phyloP scores from a whole-genome alignment of 345 rosid species.

The Lepidium africanum region DNA sequence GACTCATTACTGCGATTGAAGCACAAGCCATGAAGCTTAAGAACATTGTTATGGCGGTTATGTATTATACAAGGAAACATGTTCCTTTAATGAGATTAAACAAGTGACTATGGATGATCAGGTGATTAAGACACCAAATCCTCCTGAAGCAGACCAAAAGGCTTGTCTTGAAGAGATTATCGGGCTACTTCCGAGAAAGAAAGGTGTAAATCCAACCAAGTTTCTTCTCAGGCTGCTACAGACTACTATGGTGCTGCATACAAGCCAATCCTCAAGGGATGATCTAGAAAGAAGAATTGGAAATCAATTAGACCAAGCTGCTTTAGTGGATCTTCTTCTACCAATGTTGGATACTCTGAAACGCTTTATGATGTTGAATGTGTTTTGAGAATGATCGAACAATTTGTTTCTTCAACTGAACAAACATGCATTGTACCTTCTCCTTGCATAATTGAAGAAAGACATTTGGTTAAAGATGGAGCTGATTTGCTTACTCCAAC shows the following conservation, averaged over 20 bases:
- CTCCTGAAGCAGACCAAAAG: constrained; percentile 46
- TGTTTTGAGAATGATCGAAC: constrained; percentile 56
- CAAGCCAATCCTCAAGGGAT: constrained; percentile 44
- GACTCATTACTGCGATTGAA: constrained; percentile 42
- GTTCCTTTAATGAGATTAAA: constrained; percentile 47
- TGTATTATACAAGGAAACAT: constrained; percentile 50
- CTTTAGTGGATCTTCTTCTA: constrained; percentile 54
- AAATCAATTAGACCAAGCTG: constrained; percentile 52
- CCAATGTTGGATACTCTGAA: constrained; percentile 52
- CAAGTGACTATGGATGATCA: constrained; percentile 36
- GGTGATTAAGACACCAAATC: constrained; percentile 21
- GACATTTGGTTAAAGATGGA: constrained; percentile 29
- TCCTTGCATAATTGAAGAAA: constrained; percentile 39
- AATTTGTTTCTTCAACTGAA: constrained; percentile 41
- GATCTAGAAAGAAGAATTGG: constrained; percentile 56
- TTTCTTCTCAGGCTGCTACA: constrained; percentile 62
- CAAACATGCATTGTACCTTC: constrained; percentile 36
- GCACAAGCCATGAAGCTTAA: constrained; percentile 50
- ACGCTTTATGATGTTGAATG: constrained; percentile 61
- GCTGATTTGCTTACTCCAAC: constrained; percentile 38
- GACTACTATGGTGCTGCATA: constrained; percentile 47
- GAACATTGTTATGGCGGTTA: constrained; percentile 43
- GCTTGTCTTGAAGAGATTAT: constrained; percentile 51
- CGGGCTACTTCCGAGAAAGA: constrained; percentile 49
- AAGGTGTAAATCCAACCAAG: constrained; percentile 50